phyloP scores from a whole-genome alignment of 1,139 yeast species.

The Saccharomyces pastorianus region DNA sequence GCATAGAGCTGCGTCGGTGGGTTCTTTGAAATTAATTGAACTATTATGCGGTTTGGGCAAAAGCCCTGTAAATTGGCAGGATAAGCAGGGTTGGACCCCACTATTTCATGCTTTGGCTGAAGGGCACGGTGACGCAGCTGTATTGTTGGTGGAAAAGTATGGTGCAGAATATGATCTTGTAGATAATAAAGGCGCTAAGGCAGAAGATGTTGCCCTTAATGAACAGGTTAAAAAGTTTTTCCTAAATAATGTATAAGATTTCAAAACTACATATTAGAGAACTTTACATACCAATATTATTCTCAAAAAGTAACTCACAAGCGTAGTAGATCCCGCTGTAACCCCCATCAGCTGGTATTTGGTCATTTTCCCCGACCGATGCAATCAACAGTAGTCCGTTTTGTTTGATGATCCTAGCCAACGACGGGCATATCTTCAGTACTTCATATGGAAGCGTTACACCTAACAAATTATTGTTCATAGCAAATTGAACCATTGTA shows the following conservation, averaged over 20 bases:
- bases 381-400: slow-evolving; percentile 77
- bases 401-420: slow-evolving; percentile 67
- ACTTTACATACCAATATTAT: slow-evolving; percentile 53
- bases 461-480: slow-evolving; percentile 77
- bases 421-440: slow-evolving; percentile 63
- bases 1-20: slow-evolving; percentile 79
- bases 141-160: slow-evolving; percentile 42
- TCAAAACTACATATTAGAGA: slow-evolving; percentile 1
- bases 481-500: slow-evolving; percentile 65
- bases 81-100: slow-evolving; percentile 74
- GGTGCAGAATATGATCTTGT: slow-evolving; percentile 57
- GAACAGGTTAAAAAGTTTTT: slow-evolving; percentile 46
- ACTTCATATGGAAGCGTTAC: slow-evolving; percentile 67
- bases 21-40: slow-evolving; percentile 50
- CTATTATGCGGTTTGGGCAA: slow-evolving; percentile 35
- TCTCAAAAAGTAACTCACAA: slow-evolving; percentile 62
- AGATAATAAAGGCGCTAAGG: slow-evolving; percentile 48
- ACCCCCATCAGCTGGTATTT: slow-evolving; percentile 37
- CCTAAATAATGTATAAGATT: slow-evolving; percentile 8
- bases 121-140: slow-evolving; percentile 77
- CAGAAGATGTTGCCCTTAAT: slow-evolving; percentile 56
- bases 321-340: slow-evolving; percentile 69
- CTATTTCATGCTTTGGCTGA: slow-evolving; percentile 88
- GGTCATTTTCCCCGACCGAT: slow-evolving; percentile 22
- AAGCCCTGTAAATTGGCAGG: slow-evolving; percentile 62